phyloP scores from a whole-genome alignment of 345 rosid genomes.

The Noccaea bulbosa region DNA sequence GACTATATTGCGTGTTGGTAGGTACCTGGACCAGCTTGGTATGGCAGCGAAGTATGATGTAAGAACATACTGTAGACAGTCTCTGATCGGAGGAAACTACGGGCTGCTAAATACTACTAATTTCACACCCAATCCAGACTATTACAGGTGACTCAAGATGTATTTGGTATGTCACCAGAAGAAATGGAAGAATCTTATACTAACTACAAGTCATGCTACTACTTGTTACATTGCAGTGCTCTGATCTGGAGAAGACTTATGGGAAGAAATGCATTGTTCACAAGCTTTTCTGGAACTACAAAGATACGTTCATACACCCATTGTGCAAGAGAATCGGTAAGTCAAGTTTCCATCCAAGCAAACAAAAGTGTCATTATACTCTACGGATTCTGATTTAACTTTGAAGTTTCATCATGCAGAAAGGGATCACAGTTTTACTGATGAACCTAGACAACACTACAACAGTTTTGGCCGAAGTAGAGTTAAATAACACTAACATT shows the following conservation, averaged over 20 bases:
- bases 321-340: conserved; percentile 76
- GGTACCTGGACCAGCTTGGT: conserved; percentile 96
- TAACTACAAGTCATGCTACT: conserved; percentile 17
- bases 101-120: conserved; percentile 77
- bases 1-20: conserved; percentile 34
- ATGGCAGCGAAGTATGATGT: conserved; percentile 72
- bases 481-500: conserved; percentile 42
- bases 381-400: conserved; percentile 5
- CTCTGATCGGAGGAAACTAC: conserved; percentile 87
- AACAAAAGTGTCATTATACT: background rate
- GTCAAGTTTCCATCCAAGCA: conserved; percentile 34
- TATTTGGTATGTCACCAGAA: background rate
- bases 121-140: conserved; percentile 93
- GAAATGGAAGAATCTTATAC: background rate
- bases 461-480: conserved; percentile 51
- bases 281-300: conserved; percentile 66
- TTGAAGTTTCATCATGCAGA: conserved; percentile 52
- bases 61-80: conserved; percentile 90
- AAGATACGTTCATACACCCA: conserved; percentile 82
- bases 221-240: conserved; percentile 58
- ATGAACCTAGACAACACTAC: conserved; percentile 77
- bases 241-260: conserved; percentile 89
- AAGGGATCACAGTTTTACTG: conserved; percentile 66
- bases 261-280: conserved; percentile 73
- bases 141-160: conserved; percentile 60